Evolutionary conservation across 331 rosid genomes (phyloP), one percentile per base, ranked within the genome.

Genomic region (Dryas integrifolia): DNA sequence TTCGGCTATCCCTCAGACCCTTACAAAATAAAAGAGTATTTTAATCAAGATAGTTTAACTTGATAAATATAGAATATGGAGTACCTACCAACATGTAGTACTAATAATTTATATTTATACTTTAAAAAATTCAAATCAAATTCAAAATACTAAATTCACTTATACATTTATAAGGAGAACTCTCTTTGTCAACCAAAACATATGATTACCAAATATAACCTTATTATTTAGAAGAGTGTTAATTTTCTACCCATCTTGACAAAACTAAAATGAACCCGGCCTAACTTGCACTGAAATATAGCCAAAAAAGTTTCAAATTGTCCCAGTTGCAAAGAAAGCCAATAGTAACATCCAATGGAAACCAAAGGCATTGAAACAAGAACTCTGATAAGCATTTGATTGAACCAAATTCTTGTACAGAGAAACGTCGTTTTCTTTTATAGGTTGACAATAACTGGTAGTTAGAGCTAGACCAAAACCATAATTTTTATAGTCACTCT

Each of bases 231-330:
- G 35, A 30, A 30, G 35, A 30, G 35, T 30, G 35, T 30, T 30
- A 30, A 30, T 30, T 30, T 30, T 30, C 3, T 30, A 30, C 35
- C 35, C 35, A 30, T 30, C 35, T 30, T 62, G 65, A 55, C 49
- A 67, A 67, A 30, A 30, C 53, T 67, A 58, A 14, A 55, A 45
- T 5, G n/a, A 30, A 66, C 35, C 15, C 21, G 18, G 13, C 65
- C 53, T 2, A 4, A 64, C 72, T 45, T 30, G 79, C 52, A 40
- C 64, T 9, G 15, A 53, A 58, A 21, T 68, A 49, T 9, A 48
- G 41, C 69, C 46, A 39, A 16, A 46, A 30, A 10, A 11, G 15
- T 26, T 66, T 45, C 47, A 3, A n/a, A 35, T 9, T 67, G 67
- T 38, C 65, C 52, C 49, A 45, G 24, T 16, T 15, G 51, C 47